Evolutionary conservation across 1,284 basidiomycete species (phyloP).

Genomic region (Cryptococcus sp.): DNA sequence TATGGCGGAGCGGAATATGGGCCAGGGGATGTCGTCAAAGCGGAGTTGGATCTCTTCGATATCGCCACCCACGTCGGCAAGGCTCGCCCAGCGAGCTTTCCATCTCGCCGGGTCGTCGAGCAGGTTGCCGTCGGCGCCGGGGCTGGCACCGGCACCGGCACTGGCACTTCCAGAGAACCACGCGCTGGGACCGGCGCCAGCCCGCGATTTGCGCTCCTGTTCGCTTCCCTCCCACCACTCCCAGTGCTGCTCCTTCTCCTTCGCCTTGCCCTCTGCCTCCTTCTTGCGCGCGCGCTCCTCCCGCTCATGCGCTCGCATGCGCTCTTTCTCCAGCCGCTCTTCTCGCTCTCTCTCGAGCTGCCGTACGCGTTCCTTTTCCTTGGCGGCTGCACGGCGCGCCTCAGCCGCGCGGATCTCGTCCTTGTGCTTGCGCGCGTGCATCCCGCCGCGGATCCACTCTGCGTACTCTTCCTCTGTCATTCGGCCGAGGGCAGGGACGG

Average conservation of each 20-base stretch:
- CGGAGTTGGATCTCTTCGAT: conserved; percentile 33
- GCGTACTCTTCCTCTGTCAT: conserved; percentile 34
- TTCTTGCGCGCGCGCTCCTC: conserved; percentile 11
- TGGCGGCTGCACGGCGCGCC: conserved; percentile 3
- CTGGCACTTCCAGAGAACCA: not conserved
- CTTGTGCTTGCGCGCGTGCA: conserved; percentile 19
- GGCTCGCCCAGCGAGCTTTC: conserved; percentile 13
- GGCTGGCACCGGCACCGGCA: conserved; percentile 11
- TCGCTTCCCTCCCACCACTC: no score
- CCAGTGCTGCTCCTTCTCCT: not conserved
- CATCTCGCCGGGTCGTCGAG: conserved; percentile 4
- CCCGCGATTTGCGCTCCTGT: no score
- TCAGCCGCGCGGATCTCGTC: conserved; percentile 19
- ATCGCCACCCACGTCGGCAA: conserved; percentile 8
- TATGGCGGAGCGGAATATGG: conserved; percentile 52
- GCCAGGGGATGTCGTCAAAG: conserved; percentile 77
- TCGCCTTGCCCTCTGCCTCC: conserved; percentile 8
- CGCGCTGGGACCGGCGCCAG: no score
- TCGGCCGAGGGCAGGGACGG: conserved; percentile 21
- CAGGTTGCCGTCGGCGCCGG: not conserved
- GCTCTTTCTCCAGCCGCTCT: conserved; percentile 13
- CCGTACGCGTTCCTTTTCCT: conserved; percentile 15
- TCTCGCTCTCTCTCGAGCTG: conserved; percentile 8
- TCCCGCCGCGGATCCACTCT: conserved; percentile 25
- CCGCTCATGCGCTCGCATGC: conserved; percentile 8